These are phyloP conservation scores for Suillus occidentalis DNA, from an alignment of 768 basidiomycete species.

Conservation along the genomic window DNA sequence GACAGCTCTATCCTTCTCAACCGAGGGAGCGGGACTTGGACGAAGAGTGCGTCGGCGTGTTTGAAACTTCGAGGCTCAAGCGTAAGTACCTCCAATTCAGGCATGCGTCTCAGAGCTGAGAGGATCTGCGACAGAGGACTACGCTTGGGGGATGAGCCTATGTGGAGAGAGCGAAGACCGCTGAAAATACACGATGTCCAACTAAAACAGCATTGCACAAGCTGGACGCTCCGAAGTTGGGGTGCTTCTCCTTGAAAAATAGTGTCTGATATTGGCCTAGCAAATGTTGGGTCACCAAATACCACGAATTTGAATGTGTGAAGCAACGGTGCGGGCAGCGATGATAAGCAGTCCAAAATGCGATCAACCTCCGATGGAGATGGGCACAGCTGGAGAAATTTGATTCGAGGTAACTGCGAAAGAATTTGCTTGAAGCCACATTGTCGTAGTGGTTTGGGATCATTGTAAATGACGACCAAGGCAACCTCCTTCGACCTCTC, in stretches of 20 bases:
- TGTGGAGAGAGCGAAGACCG: conserved; percentile 37
- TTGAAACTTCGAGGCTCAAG: conserved; percentile 20
- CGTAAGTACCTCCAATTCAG: conserved; percentile 31
- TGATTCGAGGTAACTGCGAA: conserved; percentile 34
- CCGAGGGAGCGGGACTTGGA: not conserved
- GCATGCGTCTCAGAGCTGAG: conserved; percentile 36
- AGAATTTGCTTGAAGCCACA: conserved; percentile 32
- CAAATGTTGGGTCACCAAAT: conserved; percentile 16
- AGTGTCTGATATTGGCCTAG: conserved; percentile 23
- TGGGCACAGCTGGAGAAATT: conserved; percentile 29
- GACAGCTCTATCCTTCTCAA: not conserved
- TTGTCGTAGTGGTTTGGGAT: conserved; percentile 25
- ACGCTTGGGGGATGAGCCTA: conserved; percentile 26
- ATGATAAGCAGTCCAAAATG: conserved; percentile 24
- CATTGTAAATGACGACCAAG: conserved; percentile 28
- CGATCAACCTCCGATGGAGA: conserved; percentile 13
- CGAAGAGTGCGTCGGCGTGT: not conserved
- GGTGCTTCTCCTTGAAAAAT: conserved; percentile 35
- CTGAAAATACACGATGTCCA: conserved; percentile 37
- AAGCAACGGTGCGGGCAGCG: conserved; percentile 32
- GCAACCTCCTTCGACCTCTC: conserved; percentile 43
- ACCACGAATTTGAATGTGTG: conserved; percentile 28
- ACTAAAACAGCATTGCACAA: conserved; percentile 34
- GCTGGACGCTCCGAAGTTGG: conserved; percentile 35
- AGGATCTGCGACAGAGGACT: conserved; percentile 31